Evolutionary conservation across 208 protist species (phyloP), one percentile per base, ranked within the genome.

Genomic region (Trypanosoma conorhini): DNA sequence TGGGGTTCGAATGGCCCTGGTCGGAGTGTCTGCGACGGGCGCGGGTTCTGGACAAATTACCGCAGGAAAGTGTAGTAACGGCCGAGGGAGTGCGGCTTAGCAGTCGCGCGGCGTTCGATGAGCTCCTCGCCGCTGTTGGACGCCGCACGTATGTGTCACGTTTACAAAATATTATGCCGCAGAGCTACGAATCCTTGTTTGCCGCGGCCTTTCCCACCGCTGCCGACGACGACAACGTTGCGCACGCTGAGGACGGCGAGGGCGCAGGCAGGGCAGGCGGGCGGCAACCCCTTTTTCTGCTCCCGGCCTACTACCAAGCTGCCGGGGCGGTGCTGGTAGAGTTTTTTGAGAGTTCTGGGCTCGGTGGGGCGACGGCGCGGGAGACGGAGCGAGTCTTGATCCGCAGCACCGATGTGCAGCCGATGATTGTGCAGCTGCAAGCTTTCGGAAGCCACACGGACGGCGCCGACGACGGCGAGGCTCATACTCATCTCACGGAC

Each of bases 1-100:
- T 92, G 0, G 91, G 91, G 4, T 78, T 85, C 58, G 91, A 96
- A 69, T 96, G 91, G 91, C 66, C 82, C 44, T 96, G 91, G 88
- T 96, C 91, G 0, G 77, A 83, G 50, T 76, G 85, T 54, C 63
- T 92, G 22, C 86, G 86, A 13, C 76, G 85, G 30, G 59, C 76
- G 3, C 70, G 74, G 17, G 46, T 50, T 31, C 75, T 96, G 13
- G 86, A 92, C 57, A 85, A 85, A 57, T 60, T 73, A 46, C 79
- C 79, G 62, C 62, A 66, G 42, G 13, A 57, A 48, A 48, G 64
- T 31, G 54, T 50, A 24, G n/a, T 24, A 40, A 58, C 38, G 56
- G 8, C 9, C n/a, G 19, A 63, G 30, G 61, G 50, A 1, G 79
- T 94, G 30, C 74, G 79, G 3, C 80, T 83, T 73, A 77, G 66